Evolutionary conservation across 2,329 filamentous ascomycete genomes (phyloP), one percentile per base, ranked within the genome.

Genomic region (Tolypocladium endophyticum): DNA sequence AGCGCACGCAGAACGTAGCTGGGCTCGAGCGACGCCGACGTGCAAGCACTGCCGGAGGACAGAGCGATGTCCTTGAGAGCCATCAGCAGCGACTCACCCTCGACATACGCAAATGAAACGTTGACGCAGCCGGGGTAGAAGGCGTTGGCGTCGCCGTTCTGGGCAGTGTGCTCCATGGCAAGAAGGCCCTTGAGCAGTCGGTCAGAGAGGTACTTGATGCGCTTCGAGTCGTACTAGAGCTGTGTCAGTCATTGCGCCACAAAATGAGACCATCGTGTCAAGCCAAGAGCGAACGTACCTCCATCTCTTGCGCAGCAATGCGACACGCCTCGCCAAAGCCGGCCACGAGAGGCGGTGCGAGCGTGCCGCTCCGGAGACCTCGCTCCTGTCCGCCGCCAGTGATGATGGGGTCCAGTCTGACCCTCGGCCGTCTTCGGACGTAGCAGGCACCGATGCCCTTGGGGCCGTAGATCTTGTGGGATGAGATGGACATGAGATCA

Each of bases 41-140:
- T 99, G 77, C 94, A 99, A 7, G 94, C 94, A 70, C 92, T 97
- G 60, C 94, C 94, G 0, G 94, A 99, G 8, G 93, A 97, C 41
- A 99, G 79, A 0, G 94, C 94, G 74, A 99, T 97, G 67, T 99
- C 94, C 77, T 99, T 99, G 54, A 99, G 79, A 0, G 94, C 94
- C 94, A 99, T 99, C 64, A 99, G 82, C 1, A 99, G 87, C 2
- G 94, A 97, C 76, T 99, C 94, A 66, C 94, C 94, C 76, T 99
- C 94, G 5, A 99, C 92, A 69, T 99, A 99, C 39, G 94, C 93
- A 71, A 99, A 99, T 0, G 94, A 99, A 14, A 99, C 89, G 73
- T 99, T 99, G 62, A 99, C 93, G 68, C 94, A 99, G 63, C 94
- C 94, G 2, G 94, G 92, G 72, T 99, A 99, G 74, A 95, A 95